Percentiles rank a stretch among this genome's conserved stretches.
Conservation (phyloP, 495 filamentous ascomycete species). For the Neurospora pannonica region DNA sequence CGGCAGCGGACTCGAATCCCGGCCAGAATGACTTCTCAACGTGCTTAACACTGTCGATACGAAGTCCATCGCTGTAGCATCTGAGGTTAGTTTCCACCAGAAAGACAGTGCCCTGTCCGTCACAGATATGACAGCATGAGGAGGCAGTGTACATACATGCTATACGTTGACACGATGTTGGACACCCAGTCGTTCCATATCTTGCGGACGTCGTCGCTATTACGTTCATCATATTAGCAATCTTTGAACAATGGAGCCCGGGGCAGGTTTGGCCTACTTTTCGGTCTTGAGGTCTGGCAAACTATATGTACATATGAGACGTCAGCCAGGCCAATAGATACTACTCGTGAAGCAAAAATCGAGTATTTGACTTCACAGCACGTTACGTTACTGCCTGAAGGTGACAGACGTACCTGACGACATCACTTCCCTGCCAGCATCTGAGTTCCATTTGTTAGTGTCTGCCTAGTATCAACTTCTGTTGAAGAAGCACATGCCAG, state of each 20-base stretch:
- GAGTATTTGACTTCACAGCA: not conserved
- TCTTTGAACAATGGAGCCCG: not conserved
- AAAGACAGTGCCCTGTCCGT: not conserved
- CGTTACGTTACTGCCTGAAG: not conserved
- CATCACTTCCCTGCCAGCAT: conserved; percentile 61
- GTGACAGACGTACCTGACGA: conserved; percentile 27
- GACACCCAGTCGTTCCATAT: conserved; percentile 59
- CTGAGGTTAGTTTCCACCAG: not conserved
- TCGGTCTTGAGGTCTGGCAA: conserved; percentile 66
- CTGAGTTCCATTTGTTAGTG: conserved; percentile 7
- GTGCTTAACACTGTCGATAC: conserved; percentile 67
- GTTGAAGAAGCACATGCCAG: conserved; percentile 18
- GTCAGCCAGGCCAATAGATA: not conserved
- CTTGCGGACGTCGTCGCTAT: conserved; percentile 36
- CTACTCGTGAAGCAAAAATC: not conserved
- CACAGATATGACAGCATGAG: not conserved
- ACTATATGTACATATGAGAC: conserved; percentile 5
- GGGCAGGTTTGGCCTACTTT: conserved; percentile 13
- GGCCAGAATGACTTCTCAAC: conserved; percentile 64
- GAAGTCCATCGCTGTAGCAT: conserved; percentile 51
- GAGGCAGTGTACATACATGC: conserved; percentile 30
- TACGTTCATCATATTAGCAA: not conserved
- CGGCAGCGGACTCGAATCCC: conserved; percentile 52
- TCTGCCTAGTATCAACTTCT: conserved; percentile 10
- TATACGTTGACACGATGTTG: conserved; percentile 55